A percentile compares a stretch with the other conserved stretches of the same genome.
Evolutionary conservation across 257 asterid genomes (phyloP).

Genomic region (Perilla frutescens): DNA sequence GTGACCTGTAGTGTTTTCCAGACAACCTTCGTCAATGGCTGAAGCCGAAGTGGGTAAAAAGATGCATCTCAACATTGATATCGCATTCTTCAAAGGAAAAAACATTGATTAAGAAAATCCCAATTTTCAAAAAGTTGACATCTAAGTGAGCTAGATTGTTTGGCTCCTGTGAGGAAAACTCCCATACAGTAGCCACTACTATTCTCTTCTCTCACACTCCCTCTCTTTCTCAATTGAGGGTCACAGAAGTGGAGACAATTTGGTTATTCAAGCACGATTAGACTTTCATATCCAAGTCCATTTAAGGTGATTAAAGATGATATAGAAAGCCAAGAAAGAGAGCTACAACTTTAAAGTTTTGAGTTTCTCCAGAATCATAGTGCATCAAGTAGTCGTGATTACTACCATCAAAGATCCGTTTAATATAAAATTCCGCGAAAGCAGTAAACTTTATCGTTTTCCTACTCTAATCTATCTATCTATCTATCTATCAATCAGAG

Average conservation of each 20-base stretch:
- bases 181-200: background rate
- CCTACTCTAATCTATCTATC: background rate
- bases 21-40: slow-evolving; percentile 11
- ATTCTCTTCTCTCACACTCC: too few species aligned
- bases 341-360: too few species aligned
- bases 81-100: background rate
- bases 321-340: too few species aligned
- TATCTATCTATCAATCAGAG: background rate
- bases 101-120: background rate
- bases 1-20: slow-evolving; percentile 59
- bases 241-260: too few species aligned
- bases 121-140: background rate
- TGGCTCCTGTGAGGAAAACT: background rate
- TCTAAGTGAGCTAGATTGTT: background rate
- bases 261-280: too few species aligned
- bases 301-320: too few species aligned
- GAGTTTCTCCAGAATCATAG: too few species aligned
- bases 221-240: too few species aligned
- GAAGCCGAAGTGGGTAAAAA: background rate
- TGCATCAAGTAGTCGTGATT: background rate
- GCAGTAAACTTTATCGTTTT: background rate
- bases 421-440: background rate
- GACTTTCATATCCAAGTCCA: too few species aligned
- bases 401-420: background rate
- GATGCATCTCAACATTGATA: background rate